A percentile compares a stretch with the other conserved stretches of the same genome.
Conservation (phyloP, 768 basidiomycete genomes). For the Tremella fuciformis region DNA sequence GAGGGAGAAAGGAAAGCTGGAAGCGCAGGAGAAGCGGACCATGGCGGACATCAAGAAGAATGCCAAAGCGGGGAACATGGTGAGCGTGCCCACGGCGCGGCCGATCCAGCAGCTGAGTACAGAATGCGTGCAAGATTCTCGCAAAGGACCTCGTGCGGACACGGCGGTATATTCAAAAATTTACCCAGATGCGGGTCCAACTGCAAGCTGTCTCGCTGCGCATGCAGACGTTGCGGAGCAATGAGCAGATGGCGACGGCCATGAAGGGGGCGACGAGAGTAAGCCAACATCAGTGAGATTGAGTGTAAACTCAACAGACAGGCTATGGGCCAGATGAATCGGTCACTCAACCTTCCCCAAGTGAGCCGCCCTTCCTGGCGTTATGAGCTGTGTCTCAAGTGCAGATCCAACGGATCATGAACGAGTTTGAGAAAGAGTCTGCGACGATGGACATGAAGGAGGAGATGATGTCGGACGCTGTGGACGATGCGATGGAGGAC, state of each 20-base stretch:
- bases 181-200: conserved; percentile 98
- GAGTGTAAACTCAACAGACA: conserved; percentile 86
- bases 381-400: background rate
- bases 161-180: conserved; percentile 91
- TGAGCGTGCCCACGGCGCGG: conserved; percentile 50
- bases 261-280: conserved; percentile 98
- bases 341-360: conserved; percentile 83
- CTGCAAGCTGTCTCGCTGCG: conserved; percentile 91
- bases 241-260: conserved; percentile 98
- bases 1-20: conserved; percentile 87
- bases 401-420: conserved; percentile 92
- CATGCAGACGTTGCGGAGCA: conserved; percentile 93
- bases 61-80: conserved; percentile 92
- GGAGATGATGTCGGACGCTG: conserved; percentile 98
- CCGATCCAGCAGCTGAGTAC: conserved; percentile 7
- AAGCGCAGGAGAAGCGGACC: conserved; percentile 90
- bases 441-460: conserved; percentile 99
- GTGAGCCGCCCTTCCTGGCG: conserved; percentile 21
- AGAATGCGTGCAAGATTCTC: conserved; percentile 99
- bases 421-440: conserved; percentile 95
- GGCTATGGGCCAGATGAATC: conserved; percentile 99
- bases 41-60: conserved; percentile 93
- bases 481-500: conserved; percentile 95
- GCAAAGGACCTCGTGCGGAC: conserved; percentile 98
- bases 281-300: conserved; percentile 43